phyloP scores from a whole-genome alignment of 805 yeast genomes.

The Candida saitoana region DNA sequence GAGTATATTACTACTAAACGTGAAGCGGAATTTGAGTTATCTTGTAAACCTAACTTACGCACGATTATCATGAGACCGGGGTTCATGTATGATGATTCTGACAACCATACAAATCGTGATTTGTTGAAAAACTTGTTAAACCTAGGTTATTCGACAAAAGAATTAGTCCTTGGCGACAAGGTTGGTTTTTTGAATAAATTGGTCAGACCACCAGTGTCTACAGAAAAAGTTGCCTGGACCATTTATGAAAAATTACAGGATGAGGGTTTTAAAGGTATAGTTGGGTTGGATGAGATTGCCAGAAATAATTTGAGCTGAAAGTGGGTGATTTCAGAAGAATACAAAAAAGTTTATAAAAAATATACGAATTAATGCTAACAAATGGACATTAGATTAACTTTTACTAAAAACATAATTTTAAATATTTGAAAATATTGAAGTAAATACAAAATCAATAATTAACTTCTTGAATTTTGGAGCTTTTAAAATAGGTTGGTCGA shows the following conservation, averaged over 20 bases:
- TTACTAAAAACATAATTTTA: too few species aligned
- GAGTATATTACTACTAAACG: conserved; percentile 76
- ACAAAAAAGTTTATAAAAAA: too few species aligned
- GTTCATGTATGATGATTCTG: conserved; percentile 63
- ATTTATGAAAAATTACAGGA: conserved; percentile 51
- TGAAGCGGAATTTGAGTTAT: conserved; percentile 63
- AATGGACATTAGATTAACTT: too few species aligned
- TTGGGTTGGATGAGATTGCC: conserved; percentile 15
- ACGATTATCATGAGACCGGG: conserved; percentile 76
- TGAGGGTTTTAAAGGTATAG: conserved; percentile 9
- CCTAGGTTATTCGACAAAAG: conserved; percentile 42
- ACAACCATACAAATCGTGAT: conserved; percentile 32
- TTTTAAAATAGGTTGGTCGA: too few species aligned
- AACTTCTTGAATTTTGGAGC: too few species aligned
- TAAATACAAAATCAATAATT: too few species aligned
- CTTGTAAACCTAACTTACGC: conserved; percentile 46
- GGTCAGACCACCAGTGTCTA: conserved; percentile 60
- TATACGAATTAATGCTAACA: neutral
- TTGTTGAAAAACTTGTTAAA: conserved; percentile 41
- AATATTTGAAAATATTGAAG: too few species aligned
- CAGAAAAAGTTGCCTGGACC: conserved; percentile 63
- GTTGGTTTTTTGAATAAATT: conserved; percentile 39
- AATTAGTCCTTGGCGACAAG: conserved; percentile 35
- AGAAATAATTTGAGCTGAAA: neutral
- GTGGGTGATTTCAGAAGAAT: too few species aligned